Evolutionary conservation across 2,329 filamentous ascomycete genomes (phyloP), one percentile per base, ranked within the genome.

Genomic region (Colletotrichum sp.): DNA sequence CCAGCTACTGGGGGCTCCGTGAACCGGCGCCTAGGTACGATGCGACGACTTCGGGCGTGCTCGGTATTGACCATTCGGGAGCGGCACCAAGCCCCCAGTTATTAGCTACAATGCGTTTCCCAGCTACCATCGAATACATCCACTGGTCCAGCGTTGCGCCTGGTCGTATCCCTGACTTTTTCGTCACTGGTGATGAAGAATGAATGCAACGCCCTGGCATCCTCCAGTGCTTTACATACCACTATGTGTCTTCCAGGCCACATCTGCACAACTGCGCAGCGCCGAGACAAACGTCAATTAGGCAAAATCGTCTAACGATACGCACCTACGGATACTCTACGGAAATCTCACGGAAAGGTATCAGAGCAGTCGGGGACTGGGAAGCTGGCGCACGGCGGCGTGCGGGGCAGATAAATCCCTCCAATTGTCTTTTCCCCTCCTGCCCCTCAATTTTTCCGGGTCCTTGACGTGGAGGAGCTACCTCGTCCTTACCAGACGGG

Each of bases 401-500:
- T 67, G 69, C 69, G 76, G 76, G 72, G 71, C 66, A 60, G 58
- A 34, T 71, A 75, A 75, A 76, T 79, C 72, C 76, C 78, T 79
- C 76, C 78, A 78, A 80, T 79, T 69, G 72, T 43, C 66, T 77
- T 78, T 72, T 72, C 79, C 77, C 79, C 78, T 67, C 65, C 72
- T 83, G 79, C 82, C 83, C 83, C 82, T 83, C 83, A 84, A 83
- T 84, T 84, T 79, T 81, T 84, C 83, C 83, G 82, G 82, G 74
- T 28, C 69, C 69, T 68, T 64, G 57, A 48, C 32, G 57, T 64
- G 64, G 38, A 64, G 43, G 57, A 63, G 63, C 43, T 61, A 36
- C 16, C 28, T 28, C 16, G 24, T 72, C 64, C 34, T 34, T 43
- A 38, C 73, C 57, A 52, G 70, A 58, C 21, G 48, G 52, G 64